phyloP scores from a whole-genome alignment of 2,329 filamentous ascomycete species.

The Ascochyta koolunga region DNA sequence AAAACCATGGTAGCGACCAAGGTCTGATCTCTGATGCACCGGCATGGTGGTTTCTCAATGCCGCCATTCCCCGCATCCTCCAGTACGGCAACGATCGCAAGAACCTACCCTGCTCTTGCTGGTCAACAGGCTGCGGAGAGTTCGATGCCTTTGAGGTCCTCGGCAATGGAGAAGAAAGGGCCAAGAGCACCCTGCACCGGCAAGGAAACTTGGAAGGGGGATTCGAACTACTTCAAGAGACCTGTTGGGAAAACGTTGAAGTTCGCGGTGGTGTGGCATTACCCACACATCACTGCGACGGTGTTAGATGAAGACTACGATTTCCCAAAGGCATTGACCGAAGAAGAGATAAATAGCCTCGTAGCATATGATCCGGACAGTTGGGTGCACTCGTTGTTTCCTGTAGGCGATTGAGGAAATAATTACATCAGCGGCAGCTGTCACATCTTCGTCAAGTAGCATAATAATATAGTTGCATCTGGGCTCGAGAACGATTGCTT shows the following conservation, averaged over 20 bases:
- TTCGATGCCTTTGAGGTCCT: constrained; percentile 78
- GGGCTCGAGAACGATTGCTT: background rate
- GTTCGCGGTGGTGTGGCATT: constrained; percentile 56
- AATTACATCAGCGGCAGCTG: background rate
- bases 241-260: constrained; percentile 66
- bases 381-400: constrained; percentile 49
- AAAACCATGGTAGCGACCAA: constrained; percentile 39
- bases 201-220: constrained; percentile 66
- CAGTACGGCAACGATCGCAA: constrained; percentile 65
- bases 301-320: constrained; percentile 49
- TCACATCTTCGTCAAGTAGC: background rate
- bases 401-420: constrained; percentile 35
- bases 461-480: background rate
- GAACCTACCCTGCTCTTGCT: constrained; percentile 69
- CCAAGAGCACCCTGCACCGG: constrained; percentile 70
- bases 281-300: constrained; percentile 40
- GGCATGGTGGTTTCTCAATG: constrained; percentile 78
- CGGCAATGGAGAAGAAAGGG: constrained; percentile 65
- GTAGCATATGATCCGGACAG: constrained; percentile 43
- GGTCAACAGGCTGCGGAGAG: constrained; percentile 73
- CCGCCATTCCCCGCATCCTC: constrained; percentile 70
- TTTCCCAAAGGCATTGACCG: constrained; percentile 45
- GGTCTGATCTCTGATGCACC: constrained; percentile 68
- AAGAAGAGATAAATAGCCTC: constrained; percentile 43
- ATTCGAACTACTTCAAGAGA: constrained; percentile 74